Percentiles rank a stretch among this genome's conserved stretches.
Conservation (phyloP, 306 rosid species). For the Alnus rubra region DNA sequence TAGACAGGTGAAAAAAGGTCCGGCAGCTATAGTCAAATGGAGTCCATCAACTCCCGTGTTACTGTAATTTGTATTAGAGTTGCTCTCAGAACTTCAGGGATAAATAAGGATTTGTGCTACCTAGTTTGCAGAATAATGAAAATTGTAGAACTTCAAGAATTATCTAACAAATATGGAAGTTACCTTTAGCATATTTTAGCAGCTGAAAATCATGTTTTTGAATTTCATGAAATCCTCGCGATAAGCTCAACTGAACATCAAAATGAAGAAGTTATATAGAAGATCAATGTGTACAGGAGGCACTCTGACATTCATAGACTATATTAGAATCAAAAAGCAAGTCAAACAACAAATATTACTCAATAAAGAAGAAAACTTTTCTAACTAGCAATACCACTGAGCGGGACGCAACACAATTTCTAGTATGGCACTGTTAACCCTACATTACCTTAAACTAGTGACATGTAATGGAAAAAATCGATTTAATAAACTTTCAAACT, state of each 20-base stretch:
- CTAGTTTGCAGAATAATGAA: conserved; percentile 10
- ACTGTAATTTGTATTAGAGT: conserved; percentile 6
- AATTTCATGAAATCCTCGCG: conserved; percentile 44
- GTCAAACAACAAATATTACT: conserved; percentile 1
- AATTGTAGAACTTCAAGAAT: conserved; percentile 24
- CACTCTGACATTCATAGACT: conserved; percentile 13
- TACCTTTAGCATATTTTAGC: conserved; percentile 60
- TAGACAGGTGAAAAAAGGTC: neutral
- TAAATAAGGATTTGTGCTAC: conserved; percentile 5
- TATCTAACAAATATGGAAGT: conserved; percentile 30
- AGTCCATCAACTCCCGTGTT: neutral
- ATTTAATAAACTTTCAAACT: neutral
- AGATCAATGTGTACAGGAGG: conserved; percentile 12
- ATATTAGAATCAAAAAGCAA: conserved; percentile 13
- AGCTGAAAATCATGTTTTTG: conserved; percentile 47
- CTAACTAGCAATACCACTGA: neutral
- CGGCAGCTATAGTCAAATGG: conserved; percentile 4
- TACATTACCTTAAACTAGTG: neutral
- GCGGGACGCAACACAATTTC: neutral
- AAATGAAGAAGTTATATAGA: conserved; percentile 25
- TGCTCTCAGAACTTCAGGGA: conserved; percentile 9
- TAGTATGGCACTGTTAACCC: neutral
- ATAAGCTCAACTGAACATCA: conserved; percentile 60
- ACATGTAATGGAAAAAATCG: neutral
- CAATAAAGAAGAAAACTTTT: neutral